Evolutionary conservation across 176 grass and related monocot genomes (phyloP).

Genomic region (Zoysia japonica): DNA sequence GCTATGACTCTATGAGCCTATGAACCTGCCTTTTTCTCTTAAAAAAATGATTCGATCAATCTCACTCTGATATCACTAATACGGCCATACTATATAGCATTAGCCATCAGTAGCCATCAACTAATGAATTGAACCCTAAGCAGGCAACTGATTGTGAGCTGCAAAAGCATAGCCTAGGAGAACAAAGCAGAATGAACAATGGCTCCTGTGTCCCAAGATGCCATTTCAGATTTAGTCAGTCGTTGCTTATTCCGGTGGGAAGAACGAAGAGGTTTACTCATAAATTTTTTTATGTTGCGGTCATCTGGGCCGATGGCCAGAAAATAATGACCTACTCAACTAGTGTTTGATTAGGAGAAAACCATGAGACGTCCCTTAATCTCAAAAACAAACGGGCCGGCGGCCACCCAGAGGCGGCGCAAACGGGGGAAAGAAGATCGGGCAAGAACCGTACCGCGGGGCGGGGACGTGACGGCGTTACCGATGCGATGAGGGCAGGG

Average conservation of each 20-base stretch:
- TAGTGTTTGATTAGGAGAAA: neutral
- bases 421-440: neutral
- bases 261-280: no score
- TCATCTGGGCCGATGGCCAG: neutral
- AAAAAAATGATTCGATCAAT: neutral
- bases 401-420: neutral
- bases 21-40: neutral
- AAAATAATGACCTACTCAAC: neutral
- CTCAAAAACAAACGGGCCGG: neutral
- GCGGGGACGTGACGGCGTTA: neutral
- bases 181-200: neutral
- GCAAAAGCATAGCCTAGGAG: neutral
- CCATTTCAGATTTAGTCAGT: neutral
- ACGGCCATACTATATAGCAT: neutral
- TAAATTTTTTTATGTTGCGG: neutral
- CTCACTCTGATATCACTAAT: neutral
- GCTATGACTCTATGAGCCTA: neutral
- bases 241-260: no score
- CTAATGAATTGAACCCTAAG: neutral
- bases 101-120: neutral
- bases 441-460: conserved; percentile 15
- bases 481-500: neutral
- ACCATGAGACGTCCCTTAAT: neutral
- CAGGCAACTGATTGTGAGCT: neutral
- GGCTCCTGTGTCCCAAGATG: neutral